A percentile compares a stretch with the other conserved stretches of the same genome.
These are phyloP conservation scores for Aspergillus aculeatus DNA, from an alignment of 2,329 filamentous ascomycete species.

Conservation along the genomic window DNA sequence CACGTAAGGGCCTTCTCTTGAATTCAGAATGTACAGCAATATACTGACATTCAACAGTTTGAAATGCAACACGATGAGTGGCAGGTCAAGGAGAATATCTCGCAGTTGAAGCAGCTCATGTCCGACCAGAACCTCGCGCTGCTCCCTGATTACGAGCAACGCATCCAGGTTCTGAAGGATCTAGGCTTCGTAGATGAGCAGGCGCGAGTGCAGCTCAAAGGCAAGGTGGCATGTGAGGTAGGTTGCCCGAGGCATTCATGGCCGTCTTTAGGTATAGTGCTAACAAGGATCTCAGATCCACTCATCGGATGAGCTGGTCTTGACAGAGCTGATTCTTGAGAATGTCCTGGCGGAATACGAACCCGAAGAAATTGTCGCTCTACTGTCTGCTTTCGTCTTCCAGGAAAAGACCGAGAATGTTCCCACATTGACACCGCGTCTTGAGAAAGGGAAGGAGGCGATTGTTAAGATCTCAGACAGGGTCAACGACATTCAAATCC, in stretches of 20 bases:
- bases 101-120: slow-evolving; percentile 79
- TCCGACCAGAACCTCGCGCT: slow-evolving; percentile 96
- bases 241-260: slow-evolving; percentile 11
- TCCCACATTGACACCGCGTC: slow-evolving; percentile 75
- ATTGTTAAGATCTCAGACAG: slow-evolving; percentile 91
- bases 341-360: slow-evolving; percentile 95
- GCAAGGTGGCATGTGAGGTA: slow-evolving; percentile 92
- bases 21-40: neutral
- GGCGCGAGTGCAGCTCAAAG: slow-evolving; percentile 88
- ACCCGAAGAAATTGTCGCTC: slow-evolving; percentile 90
- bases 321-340: slow-evolving; percentile 94
- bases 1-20: slow-evolving; percentile 63
- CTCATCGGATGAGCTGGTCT: slow-evolving; percentile 90
- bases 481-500: slow-evolving; percentile 83
- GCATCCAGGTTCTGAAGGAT: slow-evolving; percentile 86
- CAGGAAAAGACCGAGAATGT: slow-evolving; percentile 88
- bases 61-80: slow-evolving; percentile 96
- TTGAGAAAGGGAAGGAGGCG: slow-evolving; percentile 78
- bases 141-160: slow-evolving; percentile 93
- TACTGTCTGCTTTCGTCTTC: slow-evolving; percentile 94
- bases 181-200: slow-evolving; percentile 87
- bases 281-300: slow-evolving; percentile 61
- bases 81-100: slow-evolving; percentile 92
- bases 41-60: slow-evolving; percentile 57
- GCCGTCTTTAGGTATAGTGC: neutral